Conservation (phyloP, 1,139 yeast species). For the Debaryomycetaceae sp. region DNA sequence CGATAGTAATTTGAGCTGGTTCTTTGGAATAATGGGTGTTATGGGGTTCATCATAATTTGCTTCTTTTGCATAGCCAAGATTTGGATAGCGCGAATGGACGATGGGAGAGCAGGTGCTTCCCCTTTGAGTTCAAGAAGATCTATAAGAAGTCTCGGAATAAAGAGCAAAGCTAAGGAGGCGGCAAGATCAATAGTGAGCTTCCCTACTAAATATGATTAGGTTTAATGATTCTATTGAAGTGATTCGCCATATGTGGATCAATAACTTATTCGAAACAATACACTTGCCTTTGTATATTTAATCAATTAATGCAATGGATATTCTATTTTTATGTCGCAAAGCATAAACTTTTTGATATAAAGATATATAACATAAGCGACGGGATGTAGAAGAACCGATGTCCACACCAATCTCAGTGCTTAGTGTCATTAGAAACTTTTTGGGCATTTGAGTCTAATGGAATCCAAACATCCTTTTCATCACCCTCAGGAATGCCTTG, state of each 20-base stretch:
- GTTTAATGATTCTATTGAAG: not conserved
- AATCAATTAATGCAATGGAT: not conserved
- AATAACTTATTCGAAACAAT: not conserved
- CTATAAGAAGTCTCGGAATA: slow-evolving; percentile 45
- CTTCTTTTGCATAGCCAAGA: slow-evolving; percentile 10
- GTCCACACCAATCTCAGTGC: too few species aligned
- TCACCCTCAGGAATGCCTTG: slow-evolving; percentile 37
- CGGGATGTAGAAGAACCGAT: too few species aligned
- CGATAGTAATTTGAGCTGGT: slow-evolving; percentile 10
- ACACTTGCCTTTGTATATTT: not conserved
- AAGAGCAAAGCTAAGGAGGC: slow-evolving; percentile 28
- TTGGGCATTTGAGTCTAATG: slow-evolving; percentile 11
- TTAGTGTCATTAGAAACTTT: not conserved
- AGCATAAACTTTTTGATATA: too few species aligned
- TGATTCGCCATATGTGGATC: not conserved
- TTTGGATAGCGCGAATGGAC: slow-evolving; percentile 11
- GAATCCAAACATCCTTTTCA: slow-evolving; percentile 39
- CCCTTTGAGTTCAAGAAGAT: slow-evolving; percentile 23
- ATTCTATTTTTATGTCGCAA: not conserved
- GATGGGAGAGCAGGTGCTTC: slow-evolving; percentile 9
- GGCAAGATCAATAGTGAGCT: slow-evolving; percentile 40
- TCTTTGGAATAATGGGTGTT: slow-evolving; percentile 15
- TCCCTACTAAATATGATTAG: slow-evolving; percentile 36
- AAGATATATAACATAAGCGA: too few species aligned
- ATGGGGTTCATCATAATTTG: slow-evolving; percentile 11